phyloP scores from a whole-genome alignment of 2,329 filamentous ascomycete species.

The Falciphora oryzae region DNA sequence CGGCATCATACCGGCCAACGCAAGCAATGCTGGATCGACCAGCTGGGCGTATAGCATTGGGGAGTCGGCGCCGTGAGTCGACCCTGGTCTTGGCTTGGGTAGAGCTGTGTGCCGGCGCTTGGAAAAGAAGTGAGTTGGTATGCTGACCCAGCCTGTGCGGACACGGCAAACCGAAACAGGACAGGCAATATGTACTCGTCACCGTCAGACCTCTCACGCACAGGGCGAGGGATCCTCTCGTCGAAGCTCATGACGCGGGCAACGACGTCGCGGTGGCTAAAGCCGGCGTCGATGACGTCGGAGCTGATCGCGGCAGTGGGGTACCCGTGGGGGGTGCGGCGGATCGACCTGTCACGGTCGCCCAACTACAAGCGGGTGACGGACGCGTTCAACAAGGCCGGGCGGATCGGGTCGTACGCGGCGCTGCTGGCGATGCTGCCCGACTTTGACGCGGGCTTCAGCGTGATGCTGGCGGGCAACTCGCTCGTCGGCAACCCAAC shows the following conservation, averaged over 20 bases:
- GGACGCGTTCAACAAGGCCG: slow-evolving; percentile 21
- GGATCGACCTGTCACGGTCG: slow-evolving; percentile 18
- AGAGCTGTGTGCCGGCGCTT: too few species aligned
- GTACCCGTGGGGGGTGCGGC: slow-evolving; percentile 39
- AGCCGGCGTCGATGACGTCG: slow-evolving; percentile 31
- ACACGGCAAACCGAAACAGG: slow-evolving; percentile 29
- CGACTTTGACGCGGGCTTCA: slow-evolving; percentile 29
- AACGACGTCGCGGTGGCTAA: slow-evolving; percentile 38
- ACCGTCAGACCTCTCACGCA: slow-evolving; percentile 31
- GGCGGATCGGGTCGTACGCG: slow-evolving; percentile 27
- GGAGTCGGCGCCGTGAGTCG: slow-evolving; percentile 33
- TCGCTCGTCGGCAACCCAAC: slow-evolving; percentile 21
- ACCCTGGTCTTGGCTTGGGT: neutral
- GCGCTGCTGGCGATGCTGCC: slow-evolving; percentile 28
- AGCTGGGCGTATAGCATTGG: slow-evolving; percentile 31
- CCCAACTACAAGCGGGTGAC: slow-evolving; percentile 13
- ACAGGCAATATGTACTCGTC: slow-evolving; percentile 40
- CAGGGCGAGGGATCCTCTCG: slow-evolving; percentile 38
- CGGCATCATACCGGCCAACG: slow-evolving; percentile 20
- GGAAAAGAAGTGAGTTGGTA: neutral
- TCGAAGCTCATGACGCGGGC: slow-evolving; percentile 28
- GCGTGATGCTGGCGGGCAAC: slow-evolving; percentile 24
- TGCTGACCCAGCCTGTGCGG: neutral
- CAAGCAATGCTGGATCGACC: slow-evolving; percentile 11
- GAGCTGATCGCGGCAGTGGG: slow-evolving; percentile 32